Conservation (phyloP, 352 stramenopile species). For the Pythium plurisporium region DNA sequence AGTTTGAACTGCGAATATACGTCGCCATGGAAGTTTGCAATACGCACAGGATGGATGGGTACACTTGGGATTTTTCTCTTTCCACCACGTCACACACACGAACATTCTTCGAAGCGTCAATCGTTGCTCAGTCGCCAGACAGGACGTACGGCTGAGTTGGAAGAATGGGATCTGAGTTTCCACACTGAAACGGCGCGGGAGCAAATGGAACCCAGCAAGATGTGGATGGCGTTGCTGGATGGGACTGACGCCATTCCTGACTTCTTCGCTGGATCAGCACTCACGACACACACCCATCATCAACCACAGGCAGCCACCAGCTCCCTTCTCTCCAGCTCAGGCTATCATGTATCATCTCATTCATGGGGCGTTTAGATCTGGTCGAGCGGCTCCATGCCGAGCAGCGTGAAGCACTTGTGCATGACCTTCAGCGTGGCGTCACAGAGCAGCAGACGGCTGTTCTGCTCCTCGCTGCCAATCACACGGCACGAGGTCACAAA, state of each 20-base stretch:
- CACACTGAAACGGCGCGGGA: neutral
- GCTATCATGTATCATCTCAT: neutral
- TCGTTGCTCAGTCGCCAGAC: neutral
- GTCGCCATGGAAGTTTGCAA: too few relatives aligned
- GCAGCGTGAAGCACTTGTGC: slow-evolving; percentile 89
- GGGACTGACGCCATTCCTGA: too few relatives aligned
- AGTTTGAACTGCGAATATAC: too few relatives aligned
- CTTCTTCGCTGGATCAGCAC: too few relatives aligned
- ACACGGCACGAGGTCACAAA: slow-evolving; percentile 99
- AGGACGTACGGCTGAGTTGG: neutral
- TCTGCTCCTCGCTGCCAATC: slow-evolving; percentile 92
- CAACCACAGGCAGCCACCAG: neutral
- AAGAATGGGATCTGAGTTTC: slow-evolving; percentile 1
- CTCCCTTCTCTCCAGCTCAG: neutral
- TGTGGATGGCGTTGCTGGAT: too few relatives aligned
- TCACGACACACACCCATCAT: too few relatives aligned
- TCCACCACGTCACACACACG: neutral
- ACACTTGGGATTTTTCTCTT: neutral
- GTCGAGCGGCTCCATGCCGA: slow-evolving; percentile 92
- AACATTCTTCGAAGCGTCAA: neutral
- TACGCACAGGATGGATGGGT: neutral
- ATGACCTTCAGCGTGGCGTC: slow-evolving; percentile 95
- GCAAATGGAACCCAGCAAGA: too few relatives aligned
- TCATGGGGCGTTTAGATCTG: slow-evolving; percentile 83
- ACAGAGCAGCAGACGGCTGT: slow-evolving; percentile 95